Base-by-base conservation (phyloP, 2,329 filamentous ascomycete genomes). In the Neopestalotiopsis sp. region DNA sequence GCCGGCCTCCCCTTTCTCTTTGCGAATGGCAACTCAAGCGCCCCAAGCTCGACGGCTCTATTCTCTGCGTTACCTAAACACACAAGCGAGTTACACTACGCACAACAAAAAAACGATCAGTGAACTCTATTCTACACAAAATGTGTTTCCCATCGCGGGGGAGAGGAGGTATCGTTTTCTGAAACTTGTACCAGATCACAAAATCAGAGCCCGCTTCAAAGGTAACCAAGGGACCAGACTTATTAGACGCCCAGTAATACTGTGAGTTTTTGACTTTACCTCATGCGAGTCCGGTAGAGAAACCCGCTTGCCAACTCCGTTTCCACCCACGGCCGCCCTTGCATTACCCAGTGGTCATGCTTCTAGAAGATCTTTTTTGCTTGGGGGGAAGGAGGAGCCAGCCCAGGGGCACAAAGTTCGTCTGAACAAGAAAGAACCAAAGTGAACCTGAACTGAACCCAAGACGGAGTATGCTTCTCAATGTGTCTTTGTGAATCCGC, bases 41-140 rank as follows among this genome's bases (percentile, higher is more conserved):
- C 34, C 34, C 24, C 24, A 28, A 38, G 34, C 34, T 38, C 34
- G 34, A 38, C 6, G 10, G 34, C 34, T 38, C 24, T 28, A 28
- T 28, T 28, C 0, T 38, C 34, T 7, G 34, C 34, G 34, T 38
- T 38, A 38, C 34, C 34, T 28, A 28, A 28, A 9, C 6, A 6
- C 34, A 38, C 6, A 6, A 38, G 34, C 34, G 34, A 38, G 34
- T 38, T 38, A 38, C 34, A 38, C 34, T 38, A 38, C 34, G 34
- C 24, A 28, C 24, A 28, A 28, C 30, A 17, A 24, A 30, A 61
- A 34, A 12, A 42, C 20, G 61, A 49, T 20, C 12, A 49, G 38
- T 42, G 61, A 64, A 64, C 61, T 64, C 61, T 64, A 64, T 64
- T 64, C 34, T 45, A n/a, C 20, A 49, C 61, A 52, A 13, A 45